Conservation (phyloP, 1,139 yeast genomes). For the Diutina siamensis region DNA sequence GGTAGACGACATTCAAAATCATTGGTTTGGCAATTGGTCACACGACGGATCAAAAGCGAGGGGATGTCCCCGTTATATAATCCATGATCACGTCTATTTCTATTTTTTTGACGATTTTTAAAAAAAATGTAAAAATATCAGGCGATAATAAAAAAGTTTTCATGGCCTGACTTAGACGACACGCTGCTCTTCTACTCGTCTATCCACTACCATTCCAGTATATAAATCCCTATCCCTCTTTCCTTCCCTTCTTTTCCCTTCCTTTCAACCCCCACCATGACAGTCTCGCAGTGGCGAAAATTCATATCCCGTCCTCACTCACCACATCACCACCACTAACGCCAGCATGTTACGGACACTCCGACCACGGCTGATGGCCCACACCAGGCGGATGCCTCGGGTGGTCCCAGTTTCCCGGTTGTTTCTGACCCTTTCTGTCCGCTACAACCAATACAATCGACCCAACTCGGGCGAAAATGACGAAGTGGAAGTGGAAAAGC, state of each 20-base stretch:
- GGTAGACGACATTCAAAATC: too few relatives aligned
- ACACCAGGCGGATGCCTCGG: background rate
- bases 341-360: background rate
- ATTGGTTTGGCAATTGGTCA: too few relatives aligned
- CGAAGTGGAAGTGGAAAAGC: background rate
- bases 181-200: too few relatives aligned
- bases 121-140: too few relatives aligned
- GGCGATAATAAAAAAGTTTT: too few relatives aligned
- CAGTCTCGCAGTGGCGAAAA: constrained; percentile 3
- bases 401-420: background rate
- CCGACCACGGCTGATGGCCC: background rate
- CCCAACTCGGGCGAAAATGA: background rate
- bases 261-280: too few relatives aligned
- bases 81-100: too few relatives aligned
- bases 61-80: too few relatives aligned
- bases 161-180: too few relatives aligned
- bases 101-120: too few relatives aligned
- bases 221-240: background rate
- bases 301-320: background rate
- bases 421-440: background rate
- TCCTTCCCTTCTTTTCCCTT: background rate
- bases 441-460: background rate
- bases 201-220: too few relatives aligned
- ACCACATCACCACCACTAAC: background rate
- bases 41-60: too few relatives aligned